Evolutionary conservation across 305 asterid species (phyloP).

Genomic region (Rubia occidens): DNA sequence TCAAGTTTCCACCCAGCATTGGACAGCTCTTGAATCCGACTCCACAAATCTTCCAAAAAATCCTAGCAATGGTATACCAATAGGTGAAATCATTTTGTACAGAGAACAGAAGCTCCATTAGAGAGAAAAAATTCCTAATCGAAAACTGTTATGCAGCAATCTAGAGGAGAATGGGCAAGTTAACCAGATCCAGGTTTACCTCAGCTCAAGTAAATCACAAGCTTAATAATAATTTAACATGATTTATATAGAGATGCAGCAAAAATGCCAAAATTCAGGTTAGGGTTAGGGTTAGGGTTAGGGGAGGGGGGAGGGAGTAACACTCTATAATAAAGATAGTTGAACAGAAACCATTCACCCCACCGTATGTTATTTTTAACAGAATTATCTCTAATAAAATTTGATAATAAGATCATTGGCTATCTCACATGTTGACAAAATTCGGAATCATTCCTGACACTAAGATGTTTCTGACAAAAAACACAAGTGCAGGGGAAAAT

Average conservation of each 20-base stretch:
- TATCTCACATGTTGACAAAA: not conserved
- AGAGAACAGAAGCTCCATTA: not conserved
- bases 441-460: not conserved
- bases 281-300: no score
- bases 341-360: not conserved
- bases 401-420: not conserved
- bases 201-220: not conserved
- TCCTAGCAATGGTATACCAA: constrained; percentile 44
- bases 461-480: not conserved
- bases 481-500: not conserved
- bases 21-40: constrained; percentile 80
- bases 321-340: not conserved
- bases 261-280: not conserved
- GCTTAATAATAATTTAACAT: not conserved
- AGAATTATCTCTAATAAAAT: not conserved
- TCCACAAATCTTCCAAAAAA: constrained; percentile 90
- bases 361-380: not conserved
- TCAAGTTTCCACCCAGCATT: constrained; percentile 91
- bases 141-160: not conserved
- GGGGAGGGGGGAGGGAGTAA: not conserved
- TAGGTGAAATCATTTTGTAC: not conserved
- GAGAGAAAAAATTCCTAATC: not conserved
- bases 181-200: not conserved
- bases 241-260: not conserved
- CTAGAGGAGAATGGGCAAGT: not conserved